Percentiles rank a stretch among this genome's conserved stretches.
Conservation (phyloP, 306 rosid species). For the Dalbergia oliveri region DNA sequence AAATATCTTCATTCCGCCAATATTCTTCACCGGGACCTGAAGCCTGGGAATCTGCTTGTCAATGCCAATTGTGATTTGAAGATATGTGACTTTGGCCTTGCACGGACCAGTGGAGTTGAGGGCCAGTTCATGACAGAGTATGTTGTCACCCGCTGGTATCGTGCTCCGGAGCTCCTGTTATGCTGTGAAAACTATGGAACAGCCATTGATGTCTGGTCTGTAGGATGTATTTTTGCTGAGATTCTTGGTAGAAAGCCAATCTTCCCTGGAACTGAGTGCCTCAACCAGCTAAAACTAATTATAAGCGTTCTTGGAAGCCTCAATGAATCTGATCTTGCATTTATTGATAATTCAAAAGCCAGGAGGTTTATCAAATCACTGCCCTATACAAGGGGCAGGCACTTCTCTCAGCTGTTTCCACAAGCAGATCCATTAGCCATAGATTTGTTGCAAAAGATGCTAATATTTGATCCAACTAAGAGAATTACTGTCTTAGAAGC, state of each 20-base stretch:
- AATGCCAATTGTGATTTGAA: constrained; percentile 81
- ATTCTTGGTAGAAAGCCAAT: constrained; percentile 87
- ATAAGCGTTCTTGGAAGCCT: constrained; percentile 83
- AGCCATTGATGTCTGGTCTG: constrained; percentile 93
- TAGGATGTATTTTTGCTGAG: constrained; percentile 95
- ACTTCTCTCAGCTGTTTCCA: constrained; percentile 69
- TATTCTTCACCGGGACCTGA: constrained; percentile 89
- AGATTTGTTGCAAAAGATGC: constrained; percentile 85
- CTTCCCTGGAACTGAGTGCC: constrained; percentile 83
- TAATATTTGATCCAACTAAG: constrained; percentile 83
- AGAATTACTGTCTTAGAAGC: constrained; percentile 81
- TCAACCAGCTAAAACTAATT: constrained; percentile 80
- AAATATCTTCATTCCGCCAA: constrained; percentile 88
- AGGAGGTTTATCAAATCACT: constrained; percentile 68
- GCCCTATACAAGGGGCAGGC: constrained; percentile 65
- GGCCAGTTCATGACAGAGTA: constrained; percentile 91
- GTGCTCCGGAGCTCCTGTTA: constrained; percentile 91
- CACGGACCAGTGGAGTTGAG: constrained; percentile 70
- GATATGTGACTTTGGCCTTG: constrained; percentile 91
- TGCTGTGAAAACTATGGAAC: constrained; percentile 86
- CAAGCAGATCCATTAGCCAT: constrained; percentile 81
- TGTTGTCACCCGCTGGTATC: constrained; percentile 95
- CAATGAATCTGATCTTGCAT: constrained; percentile 61
- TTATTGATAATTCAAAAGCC: constrained; percentile 73
- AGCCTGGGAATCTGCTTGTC: constrained; percentile 88